phyloP scores from a whole-genome alignment of 805 yeast species.

The Groenewaldozyma tartarivorans region DNA sequence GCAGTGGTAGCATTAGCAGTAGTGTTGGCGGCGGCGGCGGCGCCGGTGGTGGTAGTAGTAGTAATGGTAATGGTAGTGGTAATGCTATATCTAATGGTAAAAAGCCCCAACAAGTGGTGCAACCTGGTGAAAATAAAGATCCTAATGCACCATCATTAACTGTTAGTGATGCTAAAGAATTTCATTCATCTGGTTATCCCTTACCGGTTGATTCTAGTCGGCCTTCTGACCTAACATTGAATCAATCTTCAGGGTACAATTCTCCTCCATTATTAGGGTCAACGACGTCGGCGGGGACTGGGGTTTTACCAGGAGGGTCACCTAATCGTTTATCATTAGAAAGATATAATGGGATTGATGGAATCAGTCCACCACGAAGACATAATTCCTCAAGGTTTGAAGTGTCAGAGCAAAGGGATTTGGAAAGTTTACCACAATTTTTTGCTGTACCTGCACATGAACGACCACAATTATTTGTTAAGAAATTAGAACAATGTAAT shows the following conservation, averaged over 20 bases:
- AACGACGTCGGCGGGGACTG: neutral
- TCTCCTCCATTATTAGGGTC: no score
- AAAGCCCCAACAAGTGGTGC: no score
- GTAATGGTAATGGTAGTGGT: neutral
- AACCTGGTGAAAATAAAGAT: no score
- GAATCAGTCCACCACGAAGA: slow-evolving; percentile 77
- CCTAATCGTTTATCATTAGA: slow-evolving; percentile 46
- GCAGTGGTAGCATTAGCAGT: no score
- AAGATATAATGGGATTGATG: slow-evolving; percentile 65
- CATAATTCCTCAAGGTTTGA: slow-evolving; percentile 90
- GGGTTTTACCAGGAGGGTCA: neutral
- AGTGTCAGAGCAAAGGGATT: slow-evolving; percentile 56
- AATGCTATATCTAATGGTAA: neutral
- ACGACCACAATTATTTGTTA: slow-evolving; percentile 67
- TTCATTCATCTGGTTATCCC: no score
- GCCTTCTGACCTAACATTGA: no score
- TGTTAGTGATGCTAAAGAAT: no score
- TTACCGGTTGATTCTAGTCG: no score
- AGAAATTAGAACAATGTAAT: slow-evolving; percentile 90
- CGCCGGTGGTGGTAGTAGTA: neutral
- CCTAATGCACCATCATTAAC: no score
- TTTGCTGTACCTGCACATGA: slow-evolving; percentile 83
- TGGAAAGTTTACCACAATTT: slow-evolving; percentile 70
- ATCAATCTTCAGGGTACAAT: no score
- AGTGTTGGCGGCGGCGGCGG: neutral